Base-by-base conservation (phyloP, 1,139 yeast species). In the Suhomyces ambrosiae region DNA sequence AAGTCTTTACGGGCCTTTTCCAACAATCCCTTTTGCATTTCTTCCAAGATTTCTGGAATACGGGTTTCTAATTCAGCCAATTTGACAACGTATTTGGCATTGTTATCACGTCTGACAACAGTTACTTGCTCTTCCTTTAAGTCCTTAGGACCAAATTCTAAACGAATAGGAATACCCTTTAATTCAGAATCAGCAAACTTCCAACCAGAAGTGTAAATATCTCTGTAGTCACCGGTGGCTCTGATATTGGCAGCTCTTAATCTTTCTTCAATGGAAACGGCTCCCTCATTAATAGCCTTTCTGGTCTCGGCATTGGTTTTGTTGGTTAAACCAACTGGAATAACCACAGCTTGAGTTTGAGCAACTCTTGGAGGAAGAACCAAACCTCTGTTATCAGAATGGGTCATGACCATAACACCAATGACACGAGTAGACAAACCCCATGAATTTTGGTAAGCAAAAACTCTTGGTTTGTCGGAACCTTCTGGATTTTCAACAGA, bases 361-460 rank as follows among this genome's bases (percentile, higher is more conserved):
- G 99, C 88, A 25, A 92, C 97, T 60, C 96, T 80, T 54, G 99
- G 99, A 46, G 99, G 99, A 53, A 94, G 76, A 33, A 94, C 98
- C 56, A 94, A 76, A 62, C 99, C 99, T 75, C 89, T 90, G 76
- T 94, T 90, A 68, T 94, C 99, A 28, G 97, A 89, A 65, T 94
- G 99, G 44, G 89, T 81, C 99, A 94, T 94, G 45, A 88, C 86
- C 98, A 92, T 92, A 51, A 94, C 98, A 76, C 99, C 99, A 61
- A 94, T 90, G 48, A 86, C 95, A 70, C 99, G 88, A 46, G 99
- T 94, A 32, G 97, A 89, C 55, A 92, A 74, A 68, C 99, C 99
- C 99, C 99, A 94, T 8, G 97, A 90, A 76, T 94, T 94, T 72
- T 94, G 99, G 80, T 83, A 88, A 22, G 95, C 97, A 56, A 71